A percentile compares a stretch with the other conserved stretches of the same genome.
Conservation (phyloP, 2,329 filamentous ascomycete species). For the Mycocentrospora acerina region DNA sequence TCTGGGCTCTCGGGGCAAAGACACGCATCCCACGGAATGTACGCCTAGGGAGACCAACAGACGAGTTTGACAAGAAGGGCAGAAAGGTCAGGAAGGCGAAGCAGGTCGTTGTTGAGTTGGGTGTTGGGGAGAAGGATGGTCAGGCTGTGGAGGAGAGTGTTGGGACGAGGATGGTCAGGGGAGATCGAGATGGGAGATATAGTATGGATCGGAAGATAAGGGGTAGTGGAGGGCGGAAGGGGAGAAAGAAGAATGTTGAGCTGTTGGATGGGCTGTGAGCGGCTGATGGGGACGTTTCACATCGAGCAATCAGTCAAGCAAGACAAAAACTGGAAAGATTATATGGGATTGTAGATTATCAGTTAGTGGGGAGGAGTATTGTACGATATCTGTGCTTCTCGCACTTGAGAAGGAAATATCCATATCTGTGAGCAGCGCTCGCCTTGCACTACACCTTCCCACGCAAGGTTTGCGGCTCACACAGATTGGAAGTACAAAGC, state of each 20-base stretch:
- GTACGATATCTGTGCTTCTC: no score
- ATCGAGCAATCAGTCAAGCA: no score
- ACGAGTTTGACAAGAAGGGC: constrained; percentile 45
- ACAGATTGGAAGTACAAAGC: no score
- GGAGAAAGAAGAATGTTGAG: constrained; percentile 33
- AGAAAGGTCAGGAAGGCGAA: constrained; percentile 35
- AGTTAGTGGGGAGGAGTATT: no score
- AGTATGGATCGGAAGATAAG: constrained; percentile 38
- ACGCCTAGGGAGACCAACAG: constrained; percentile 56
- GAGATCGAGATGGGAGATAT: constrained; percentile 35
- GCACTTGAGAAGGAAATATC: no score
- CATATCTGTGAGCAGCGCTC: no score
- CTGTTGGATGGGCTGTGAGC: constrained; percentile 13
- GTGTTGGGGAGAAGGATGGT: constrained; percentile 26
- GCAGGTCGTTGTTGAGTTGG: constrained; percentile 33
- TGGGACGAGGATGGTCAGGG: constrained; percentile 25
- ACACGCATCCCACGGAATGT: constrained; percentile 66
- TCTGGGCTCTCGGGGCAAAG: constrained; percentile 95
- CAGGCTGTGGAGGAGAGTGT: constrained; percentile 20
- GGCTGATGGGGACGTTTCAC: no score
- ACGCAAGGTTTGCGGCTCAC: no score
- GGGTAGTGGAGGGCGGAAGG: constrained; percentile 43
- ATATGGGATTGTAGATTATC: no score
- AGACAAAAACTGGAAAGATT: no score
- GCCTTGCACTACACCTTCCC: no score